phyloP scores from a whole-genome alignment of 1,139 yeast genomes.

The Pneumocystis canis region DNA sequence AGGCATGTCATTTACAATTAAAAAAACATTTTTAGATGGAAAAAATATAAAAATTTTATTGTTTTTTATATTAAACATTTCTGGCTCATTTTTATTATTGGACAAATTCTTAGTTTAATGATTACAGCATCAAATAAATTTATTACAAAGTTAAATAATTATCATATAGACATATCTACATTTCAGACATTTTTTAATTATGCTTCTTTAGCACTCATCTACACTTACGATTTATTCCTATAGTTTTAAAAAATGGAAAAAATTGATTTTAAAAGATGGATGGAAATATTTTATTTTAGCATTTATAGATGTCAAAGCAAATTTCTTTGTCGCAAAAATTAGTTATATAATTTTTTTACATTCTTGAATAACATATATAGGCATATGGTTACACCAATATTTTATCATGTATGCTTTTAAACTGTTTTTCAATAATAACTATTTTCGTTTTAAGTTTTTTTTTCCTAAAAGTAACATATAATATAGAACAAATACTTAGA shows the following conservation, averaged over 20 bases:
- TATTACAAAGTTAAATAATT: slow-evolving; percentile 28
- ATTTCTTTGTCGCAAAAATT: slow-evolving; percentile 1
- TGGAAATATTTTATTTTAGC: slow-evolving; percentile 32
- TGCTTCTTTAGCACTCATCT: slow-evolving; percentile 26
- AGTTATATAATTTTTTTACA: neutral
- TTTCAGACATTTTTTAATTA: slow-evolving; percentile 32
- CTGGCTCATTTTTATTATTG: slow-evolving; percentile 30
- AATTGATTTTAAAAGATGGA: slow-evolving; percentile 23
- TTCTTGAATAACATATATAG: slow-evolving; percentile 15
- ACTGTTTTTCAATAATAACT: slow-evolving; percentile 32
- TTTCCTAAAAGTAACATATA: slow-evolving; percentile 31
- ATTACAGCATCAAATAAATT: slow-evolving; percentile 32
- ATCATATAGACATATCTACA: slow-evolving; percentile 30
- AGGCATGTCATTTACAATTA: neutral
- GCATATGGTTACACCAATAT: slow-evolving; percentile 33
- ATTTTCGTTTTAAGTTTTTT: slow-evolving; percentile 30
- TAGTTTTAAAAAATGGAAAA: slow-evolving; percentile 26
- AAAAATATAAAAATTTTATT: neutral
- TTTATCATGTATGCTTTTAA: slow-evolving; percentile 31
- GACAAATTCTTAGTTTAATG: slow-evolving; percentile 30
- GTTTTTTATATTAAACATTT: slow-evolving; percentile 24
- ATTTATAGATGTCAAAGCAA: slow-evolving; percentile 33
- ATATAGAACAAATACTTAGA: slow-evolving; percentile 33
- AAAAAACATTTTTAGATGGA: neutral
- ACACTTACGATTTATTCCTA: slow-evolving; percentile 27